Evolutionary conservation across 371 early-diverging fungal species (phyloP).

Genomic region (Conidiobolus incongruus): DNA sequence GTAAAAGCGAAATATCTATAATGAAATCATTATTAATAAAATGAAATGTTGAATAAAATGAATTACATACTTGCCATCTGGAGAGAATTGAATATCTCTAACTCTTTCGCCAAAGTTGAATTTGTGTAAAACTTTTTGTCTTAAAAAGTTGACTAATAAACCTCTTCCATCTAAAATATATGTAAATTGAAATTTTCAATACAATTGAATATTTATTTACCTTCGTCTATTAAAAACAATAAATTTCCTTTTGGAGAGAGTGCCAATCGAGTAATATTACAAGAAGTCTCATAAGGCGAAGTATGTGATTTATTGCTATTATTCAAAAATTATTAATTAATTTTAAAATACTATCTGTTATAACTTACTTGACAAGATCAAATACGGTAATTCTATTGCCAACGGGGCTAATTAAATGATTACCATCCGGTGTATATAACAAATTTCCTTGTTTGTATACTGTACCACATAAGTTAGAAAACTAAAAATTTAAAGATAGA

Average conservation of each 20-base stretch:
- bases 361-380: conserved; percentile 72
- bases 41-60: background rate
- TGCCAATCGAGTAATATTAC: conserved; percentile 69
- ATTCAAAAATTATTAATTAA: background rate
- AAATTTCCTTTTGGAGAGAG: conserved; percentile 74
- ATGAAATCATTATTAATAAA: background rate
- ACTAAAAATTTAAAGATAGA: conserved; percentile 16
- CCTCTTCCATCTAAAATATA: conserved; percentile 54
- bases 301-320: conserved; percentile 76
- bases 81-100: conserved; percentile 54
- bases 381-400: conserved; percentile 90
- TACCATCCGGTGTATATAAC: conserved; percentile 86
- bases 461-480: conserved; percentile 85
- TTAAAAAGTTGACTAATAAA: conserved; percentile 60
- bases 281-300: conserved; percentile 77
- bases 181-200: background rate
- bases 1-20: conserved; percentile 62
- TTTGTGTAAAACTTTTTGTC: conserved; percentile 59
- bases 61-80: conserved; percentile 31
- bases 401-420: conserved; percentile 79
- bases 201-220: conserved; percentile 12
- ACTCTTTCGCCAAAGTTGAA: conserved; percentile 73
- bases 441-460: conserved; percentile 90
- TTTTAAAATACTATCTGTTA: background rate
- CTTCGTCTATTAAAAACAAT: conserved; percentile 76